These are phyloP conservation scores for Panaeolus papilionaceus DNA, from an alignment of 768 basidiomycete species.

Conservation along the genomic window DNA sequence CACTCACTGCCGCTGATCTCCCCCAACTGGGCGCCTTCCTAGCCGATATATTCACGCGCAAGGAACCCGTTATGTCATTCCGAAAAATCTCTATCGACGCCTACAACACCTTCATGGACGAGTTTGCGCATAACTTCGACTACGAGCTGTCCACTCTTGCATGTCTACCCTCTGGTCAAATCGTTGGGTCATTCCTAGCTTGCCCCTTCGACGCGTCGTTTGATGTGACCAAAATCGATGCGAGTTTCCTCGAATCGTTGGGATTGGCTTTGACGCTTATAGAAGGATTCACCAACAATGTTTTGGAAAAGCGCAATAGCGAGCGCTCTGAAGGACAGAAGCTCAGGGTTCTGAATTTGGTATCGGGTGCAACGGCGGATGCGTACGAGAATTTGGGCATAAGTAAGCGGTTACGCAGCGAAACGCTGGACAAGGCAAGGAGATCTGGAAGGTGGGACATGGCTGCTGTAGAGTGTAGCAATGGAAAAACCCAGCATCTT, in stretches of 20 bases:
- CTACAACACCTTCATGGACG: neutral
- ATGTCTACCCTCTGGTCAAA: neutral
- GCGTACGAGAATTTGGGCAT: neutral
- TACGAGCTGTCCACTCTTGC: neutral
- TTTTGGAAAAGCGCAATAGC: neutral
- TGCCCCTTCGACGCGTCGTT: neutral
- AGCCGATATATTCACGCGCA: slow-evolving; percentile 3
- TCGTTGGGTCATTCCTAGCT: neutral
- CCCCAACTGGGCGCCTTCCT: neutral
- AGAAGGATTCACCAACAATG: neutral
- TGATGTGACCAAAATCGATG: neutral
- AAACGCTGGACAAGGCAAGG: neutral
- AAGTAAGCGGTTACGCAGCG: neutral
- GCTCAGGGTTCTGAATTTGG: neutral
- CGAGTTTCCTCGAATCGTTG: neutral
- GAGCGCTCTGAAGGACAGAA: neutral
- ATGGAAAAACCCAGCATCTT: neutral
- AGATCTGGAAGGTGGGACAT: neutral
- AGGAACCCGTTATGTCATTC: neutral
- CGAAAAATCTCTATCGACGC: neutral
- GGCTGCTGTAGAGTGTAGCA: neutral
- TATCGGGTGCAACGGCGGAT: neutral
- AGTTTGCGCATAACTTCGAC: neutral
- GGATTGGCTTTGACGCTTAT: neutral
- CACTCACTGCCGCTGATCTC: neutral